These are phyloP conservation scores for Nakaseomyces uthaithaninus DNA, from an alignment of 1,139 yeast genomes.

Conservation along the genomic window DNA sequence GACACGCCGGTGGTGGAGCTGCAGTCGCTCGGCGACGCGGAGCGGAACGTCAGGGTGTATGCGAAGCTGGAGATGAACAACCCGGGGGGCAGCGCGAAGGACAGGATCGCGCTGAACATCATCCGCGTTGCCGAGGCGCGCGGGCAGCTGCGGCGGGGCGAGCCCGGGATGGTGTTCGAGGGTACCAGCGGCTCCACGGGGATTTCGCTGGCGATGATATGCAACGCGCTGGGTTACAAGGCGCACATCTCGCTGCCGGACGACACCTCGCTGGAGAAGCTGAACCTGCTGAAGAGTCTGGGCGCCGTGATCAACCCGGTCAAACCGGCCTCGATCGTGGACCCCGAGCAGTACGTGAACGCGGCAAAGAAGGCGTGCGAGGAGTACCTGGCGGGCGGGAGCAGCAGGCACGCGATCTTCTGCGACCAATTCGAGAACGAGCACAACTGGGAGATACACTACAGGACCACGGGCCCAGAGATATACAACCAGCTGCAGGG, in stretches of 20 bases:
- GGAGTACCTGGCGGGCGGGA: conserved; percentile 42
- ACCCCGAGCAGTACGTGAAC: conserved; percentile 87
- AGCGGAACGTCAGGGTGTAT: conserved; percentile 72
- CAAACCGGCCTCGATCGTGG: conserved; percentile 91
- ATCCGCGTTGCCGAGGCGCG: conserved; percentile 55
- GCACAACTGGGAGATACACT: conserved; percentile 82
- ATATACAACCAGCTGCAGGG: conserved; percentile 63
- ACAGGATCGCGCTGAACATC: conserved; percentile 82
- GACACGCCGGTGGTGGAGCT: conserved; percentile 82
- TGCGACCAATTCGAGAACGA: conserved; percentile 96
- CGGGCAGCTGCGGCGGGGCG: conserved; percentile 50
- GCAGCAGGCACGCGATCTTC: conserved; percentile 38
- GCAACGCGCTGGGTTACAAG: conserved; percentile 78
- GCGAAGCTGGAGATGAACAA: conserved; percentile 81
- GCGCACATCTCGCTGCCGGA: conserved; percentile 94
- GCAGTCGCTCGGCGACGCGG: conserved; percentile 54
- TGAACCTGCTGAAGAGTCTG: conserved; percentile 56
- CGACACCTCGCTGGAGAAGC: conserved; percentile 81
- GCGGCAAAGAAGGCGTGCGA: conserved; percentile 65
- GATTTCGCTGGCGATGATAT: conserved; percentile 80
- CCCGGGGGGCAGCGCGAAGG: conserved; percentile 96
- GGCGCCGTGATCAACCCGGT: conserved; percentile 89
- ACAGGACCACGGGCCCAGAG: conserved; percentile 82
- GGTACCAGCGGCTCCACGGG: conserved; percentile 98
- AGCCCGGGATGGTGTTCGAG: conserved; percentile 55